phyloP scores from a whole-genome alignment of 371 early-diverging fungal species.

The Saksenaea vasiformis region DNA sequence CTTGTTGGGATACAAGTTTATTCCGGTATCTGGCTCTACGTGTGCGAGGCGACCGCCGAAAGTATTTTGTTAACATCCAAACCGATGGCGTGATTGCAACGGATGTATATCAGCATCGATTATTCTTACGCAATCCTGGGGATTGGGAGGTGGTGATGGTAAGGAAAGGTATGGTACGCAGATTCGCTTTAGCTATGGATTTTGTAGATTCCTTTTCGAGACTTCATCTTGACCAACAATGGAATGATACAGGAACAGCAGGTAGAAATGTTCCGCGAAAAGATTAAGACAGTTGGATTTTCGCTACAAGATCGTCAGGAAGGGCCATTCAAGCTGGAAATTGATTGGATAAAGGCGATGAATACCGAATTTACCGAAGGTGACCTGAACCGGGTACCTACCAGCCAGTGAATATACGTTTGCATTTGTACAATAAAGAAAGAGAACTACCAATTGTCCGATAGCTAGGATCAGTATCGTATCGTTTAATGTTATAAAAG shows the following conservation, averaged over 20 bases:
- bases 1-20: constrained; percentile 82
- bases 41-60: constrained; percentile 77
- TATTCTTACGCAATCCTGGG: constrained; percentile 83
- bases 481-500: too few species aligned
- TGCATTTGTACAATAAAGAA: too few species aligned
- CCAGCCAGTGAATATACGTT: background rate
- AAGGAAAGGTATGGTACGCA: constrained; percentile 16
- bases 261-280: constrained; percentile 80
- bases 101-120: constrained; percentile 90
- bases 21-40: constrained; percentile 84
- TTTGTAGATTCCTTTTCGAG: constrained; percentile 83
- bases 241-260: constrained; percentile 86
- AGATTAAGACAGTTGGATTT: constrained; percentile 87
- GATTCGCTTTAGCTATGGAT: background rate
- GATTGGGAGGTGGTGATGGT: constrained; percentile 91
- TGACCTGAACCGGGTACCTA: constrained; percentile 55
- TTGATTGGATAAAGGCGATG: constrained; percentile 88
- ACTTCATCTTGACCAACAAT: constrained; percentile 89
- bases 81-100: constrained; percentile 81
- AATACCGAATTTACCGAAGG: constrained; percentile 76
- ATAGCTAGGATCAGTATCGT: too few species aligned
- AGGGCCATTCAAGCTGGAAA: constrained; percentile 87
- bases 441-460: too few species aligned
- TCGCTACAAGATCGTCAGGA: constrained; percentile 80
- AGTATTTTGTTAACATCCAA: constrained; percentile 91